Percentiles rank a stretch among this genome's conserved stretches.
These are phyloP conservation scores for Nakaseomyces glabratus DNA, from an alignment of 1,139 yeast genomes.

Conservation along the genomic window DNA sequence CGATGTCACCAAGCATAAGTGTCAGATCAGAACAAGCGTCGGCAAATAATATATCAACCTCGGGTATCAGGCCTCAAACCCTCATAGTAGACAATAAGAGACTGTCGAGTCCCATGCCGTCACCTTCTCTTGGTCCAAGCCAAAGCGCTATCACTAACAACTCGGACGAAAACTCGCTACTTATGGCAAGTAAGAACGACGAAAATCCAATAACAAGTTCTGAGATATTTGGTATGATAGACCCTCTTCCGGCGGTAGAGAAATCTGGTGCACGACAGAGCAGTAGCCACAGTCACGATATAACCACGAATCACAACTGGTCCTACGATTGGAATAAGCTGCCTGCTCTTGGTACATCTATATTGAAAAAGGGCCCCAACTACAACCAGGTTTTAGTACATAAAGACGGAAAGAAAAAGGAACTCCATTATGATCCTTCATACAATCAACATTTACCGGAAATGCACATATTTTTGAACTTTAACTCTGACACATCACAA, in stretches of 20 bases:
- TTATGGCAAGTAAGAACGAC: background rate
- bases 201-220: background rate
- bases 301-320: conserved; percentile 12
- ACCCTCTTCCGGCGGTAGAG: background rate
- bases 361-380: conserved; percentile 7
- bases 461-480: conserved; percentile 23
- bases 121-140: conserved; percentile 3
- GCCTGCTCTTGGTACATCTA: conserved; percentile 13
- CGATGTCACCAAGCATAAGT: conserved; percentile 3
- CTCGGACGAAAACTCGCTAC: conserved; percentile 1
- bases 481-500: conserved; percentile 20
- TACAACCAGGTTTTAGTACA: conserved; percentile 10
- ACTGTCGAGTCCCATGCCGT: background rate
- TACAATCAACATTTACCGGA: conserved; percentile 19
- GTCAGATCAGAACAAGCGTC: too few species aligned
- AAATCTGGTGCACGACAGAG: background rate
- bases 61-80: too few species aligned
- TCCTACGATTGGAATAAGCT: conserved; percentile 21
- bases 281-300: too few species aligned
- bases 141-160: background rate
- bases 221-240: background rate
- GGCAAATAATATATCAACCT: too few species aligned
- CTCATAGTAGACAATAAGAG: background rate
- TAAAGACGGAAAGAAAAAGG: conserved; percentile 22
- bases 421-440: conserved; percentile 21